Evolutionary conservation across 257 asterid species (phyloP), one percentile per base, ranked within the genome.

Genomic region (Striga asiatica): DNA sequence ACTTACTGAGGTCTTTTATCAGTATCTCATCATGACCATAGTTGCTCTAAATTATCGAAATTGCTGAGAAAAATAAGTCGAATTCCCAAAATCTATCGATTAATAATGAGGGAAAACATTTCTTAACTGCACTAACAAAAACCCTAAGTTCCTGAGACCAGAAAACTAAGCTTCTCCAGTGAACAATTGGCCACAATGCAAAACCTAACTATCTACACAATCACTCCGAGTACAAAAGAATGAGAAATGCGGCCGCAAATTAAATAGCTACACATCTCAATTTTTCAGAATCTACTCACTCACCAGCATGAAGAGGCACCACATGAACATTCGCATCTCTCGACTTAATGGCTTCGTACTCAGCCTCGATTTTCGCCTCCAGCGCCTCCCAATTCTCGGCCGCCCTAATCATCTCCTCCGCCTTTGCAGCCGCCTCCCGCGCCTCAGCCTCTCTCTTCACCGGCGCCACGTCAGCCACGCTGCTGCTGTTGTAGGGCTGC

Each of bases 301-400:
- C 65, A 92, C 99, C 99, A 18, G 95, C 91, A 62, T 88, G 97
- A 78, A 71, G 69, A 18, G 99, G 99, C 60, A 88, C 99, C 35
- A 84, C 94, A 62, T 92, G 99, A 52, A 58, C 81, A 75, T 57
- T 74, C 27, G 72, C 71, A 69, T 66, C 85, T 39, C 91, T 78
- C 64, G 91, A 78, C 67, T 71, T 79, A 52, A 82, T 63, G 3
- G 74, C 69, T 60, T 81, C 78, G 53, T 71, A 77, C 22, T 75
- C 97, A 1, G 83, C 88, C 67, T 92, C 94, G 66, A 92, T 71
- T 66, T 85, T 74, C 20, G 86, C 88, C 69, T 81, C 95, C 74
- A 92, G 62, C 12, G 89, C 95, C 66, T 81, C 88, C 81, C 78
- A 79, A 73, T 81, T 79, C 57, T 72, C 89, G 21, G 46, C 65